phyloP scores from a whole-genome alignment of 2,329 filamentous ascomycete species.

The Aaosphaeria arxii region DNA sequence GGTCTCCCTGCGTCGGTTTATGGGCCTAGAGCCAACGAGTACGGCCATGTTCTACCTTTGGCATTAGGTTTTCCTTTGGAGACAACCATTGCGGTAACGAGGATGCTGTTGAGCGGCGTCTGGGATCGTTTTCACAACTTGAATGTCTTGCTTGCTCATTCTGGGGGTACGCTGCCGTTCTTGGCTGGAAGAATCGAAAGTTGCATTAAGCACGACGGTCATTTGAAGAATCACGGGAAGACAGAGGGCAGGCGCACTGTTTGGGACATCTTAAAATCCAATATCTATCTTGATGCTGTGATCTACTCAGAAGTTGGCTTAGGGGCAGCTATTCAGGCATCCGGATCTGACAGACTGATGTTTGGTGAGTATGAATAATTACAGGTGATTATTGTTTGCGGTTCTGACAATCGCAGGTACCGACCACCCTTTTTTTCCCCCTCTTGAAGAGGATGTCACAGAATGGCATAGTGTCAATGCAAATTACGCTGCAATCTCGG shows the following conservation, averaged over 20 bases:
- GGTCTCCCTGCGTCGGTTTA: slow-evolving; percentile 79
- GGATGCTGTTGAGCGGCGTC: slow-evolving; percentile 83
- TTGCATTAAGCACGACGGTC: slow-evolving; percentile 78
- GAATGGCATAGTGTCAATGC: slow-evolving; percentile 69
- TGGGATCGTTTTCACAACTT: slow-evolving; percentile 73
- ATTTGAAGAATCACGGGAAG: slow-evolving; percentile 64
- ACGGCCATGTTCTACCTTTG: slow-evolving; percentile 83
- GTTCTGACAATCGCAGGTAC: slow-evolving; percentile 50
- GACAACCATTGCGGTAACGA: slow-evolving; percentile 83
- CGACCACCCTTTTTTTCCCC: slow-evolving; percentile 84
- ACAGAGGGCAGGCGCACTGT: slow-evolving; percentile 55
- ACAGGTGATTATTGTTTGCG: not conserved
- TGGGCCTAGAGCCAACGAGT: slow-evolving; percentile 68
- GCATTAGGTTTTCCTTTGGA: slow-evolving; percentile 88
- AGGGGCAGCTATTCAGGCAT: slow-evolving; percentile 66
- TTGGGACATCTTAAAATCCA: slow-evolving; percentile 66
- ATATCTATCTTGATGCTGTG: slow-evolving; percentile 86
- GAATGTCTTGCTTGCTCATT: slow-evolving; percentile 78
- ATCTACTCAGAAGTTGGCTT: slow-evolving; percentile 75
- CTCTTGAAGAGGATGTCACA: slow-evolving; percentile 59
- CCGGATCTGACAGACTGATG: slow-evolving; percentile 66
- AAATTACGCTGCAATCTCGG: slow-evolving; percentile 56
- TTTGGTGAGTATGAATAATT: slow-evolving; percentile 54
- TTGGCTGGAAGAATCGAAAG: slow-evolving; percentile 85
- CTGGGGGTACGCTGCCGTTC: slow-evolving; percentile 84